These are phyloP conservation scores for Pythium plurisporium DNA, from an alignment of 352 stramenopile species.

Conservation along the genomic window DNA sequence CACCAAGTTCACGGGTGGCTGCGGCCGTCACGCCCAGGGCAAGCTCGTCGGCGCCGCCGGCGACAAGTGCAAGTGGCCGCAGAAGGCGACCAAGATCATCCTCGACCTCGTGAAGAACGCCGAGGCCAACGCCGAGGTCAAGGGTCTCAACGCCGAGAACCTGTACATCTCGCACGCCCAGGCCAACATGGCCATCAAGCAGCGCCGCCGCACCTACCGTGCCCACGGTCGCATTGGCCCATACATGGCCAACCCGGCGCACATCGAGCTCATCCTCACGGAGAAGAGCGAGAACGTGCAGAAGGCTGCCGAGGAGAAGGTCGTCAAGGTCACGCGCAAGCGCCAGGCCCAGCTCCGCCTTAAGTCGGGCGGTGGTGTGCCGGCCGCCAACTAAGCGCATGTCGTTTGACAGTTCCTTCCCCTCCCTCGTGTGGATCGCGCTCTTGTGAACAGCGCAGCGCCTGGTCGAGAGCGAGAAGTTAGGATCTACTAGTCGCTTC, in stretches of 20 bases:
- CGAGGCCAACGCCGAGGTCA: constrained; percentile 98
- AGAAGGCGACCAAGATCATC: constrained; percentile 99
- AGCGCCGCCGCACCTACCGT: constrained; percentile 98
- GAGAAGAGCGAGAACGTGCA: constrained; percentile 94
- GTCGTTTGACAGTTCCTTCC: neutral
- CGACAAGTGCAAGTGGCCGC: constrained; percentile 98
- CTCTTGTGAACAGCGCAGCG: constrained; percentile 20
- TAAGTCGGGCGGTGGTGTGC: constrained; percentile 83
- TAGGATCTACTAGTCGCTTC: constrained; percentile 17
- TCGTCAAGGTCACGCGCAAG: constrained; percentile 83
- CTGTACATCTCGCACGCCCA: constrained; percentile 98
- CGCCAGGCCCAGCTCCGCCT: constrained; percentile 86
- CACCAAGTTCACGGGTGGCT: constrained; percentile 98
- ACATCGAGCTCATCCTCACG: constrained; percentile 99
- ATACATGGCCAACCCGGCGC: constrained; percentile 98
- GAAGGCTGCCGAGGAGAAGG: constrained; percentile 91
- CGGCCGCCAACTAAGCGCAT: constrained; percentile 64
- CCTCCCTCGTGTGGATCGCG: neutral
- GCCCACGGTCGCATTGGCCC: constrained; percentile 96
- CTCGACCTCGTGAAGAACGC: constrained; percentile 98
- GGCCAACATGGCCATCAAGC: constrained; percentile 97
- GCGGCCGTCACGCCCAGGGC: constrained; percentile 96
- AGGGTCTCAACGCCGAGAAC: constrained; percentile 95
- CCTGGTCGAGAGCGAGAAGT: constrained; percentile 11
- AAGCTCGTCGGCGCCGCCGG: constrained; percentile 94